phyloP scores from a whole-genome alignment of 805 yeast species.

The Kregervanrija delftensis region DNA sequence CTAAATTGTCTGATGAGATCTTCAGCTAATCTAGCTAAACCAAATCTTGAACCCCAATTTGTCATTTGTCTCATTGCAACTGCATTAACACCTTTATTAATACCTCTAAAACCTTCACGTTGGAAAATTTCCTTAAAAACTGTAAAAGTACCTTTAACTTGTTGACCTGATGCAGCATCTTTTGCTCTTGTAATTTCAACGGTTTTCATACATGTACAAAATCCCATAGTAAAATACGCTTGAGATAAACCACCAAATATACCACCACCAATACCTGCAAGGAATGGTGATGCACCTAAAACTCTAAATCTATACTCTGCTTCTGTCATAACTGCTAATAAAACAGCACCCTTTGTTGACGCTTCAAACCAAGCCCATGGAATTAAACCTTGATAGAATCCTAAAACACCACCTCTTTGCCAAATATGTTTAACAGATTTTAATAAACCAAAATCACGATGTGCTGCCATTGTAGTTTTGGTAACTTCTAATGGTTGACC shows the following conservation, averaged over 20 bases:
- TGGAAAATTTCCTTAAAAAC: slow-evolving; percentile 80
- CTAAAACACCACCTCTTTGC: slow-evolving; percentile 88
- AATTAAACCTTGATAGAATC: slow-evolving; percentile 94
- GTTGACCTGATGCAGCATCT: slow-evolving; percentile 59
- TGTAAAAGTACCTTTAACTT: slow-evolving; percentile 68
- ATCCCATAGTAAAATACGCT: slow-evolving; percentile 94
- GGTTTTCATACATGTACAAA: slow-evolving; percentile 98
- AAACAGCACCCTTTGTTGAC: slow-evolving; percentile 96
- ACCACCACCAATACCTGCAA: slow-evolving; percentile 93
- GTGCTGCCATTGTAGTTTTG: slow-evolving; percentile 98
- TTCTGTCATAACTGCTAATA: slow-evolving; percentile 87
- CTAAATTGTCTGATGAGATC: slow-evolving; percentile 62
- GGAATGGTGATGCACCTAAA: slow-evolving; percentile 63
- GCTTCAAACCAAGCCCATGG: slow-evolving; percentile 99
- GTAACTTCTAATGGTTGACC: slow-evolving; percentile 97
- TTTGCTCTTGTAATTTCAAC: slow-evolving; percentile 93
- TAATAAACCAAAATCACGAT: slow-evolving; percentile 61
- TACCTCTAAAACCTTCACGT: slow-evolving; percentile 88
- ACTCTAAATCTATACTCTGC: slow-evolving; percentile 71
- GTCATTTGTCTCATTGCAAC: slow-evolving; percentile 99
- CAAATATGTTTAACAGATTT: slow-evolving; percentile 72
- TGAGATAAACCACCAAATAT: slow-evolving; percentile 94
- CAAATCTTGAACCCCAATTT: slow-evolving; percentile 98
- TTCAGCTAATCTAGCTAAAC: slow-evolving; percentile 87
- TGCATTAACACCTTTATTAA: slow-evolving; percentile 96